Conservation (phyloP, 1,284 basidiomycete species). For the Trichosporon asahii region DNA sequence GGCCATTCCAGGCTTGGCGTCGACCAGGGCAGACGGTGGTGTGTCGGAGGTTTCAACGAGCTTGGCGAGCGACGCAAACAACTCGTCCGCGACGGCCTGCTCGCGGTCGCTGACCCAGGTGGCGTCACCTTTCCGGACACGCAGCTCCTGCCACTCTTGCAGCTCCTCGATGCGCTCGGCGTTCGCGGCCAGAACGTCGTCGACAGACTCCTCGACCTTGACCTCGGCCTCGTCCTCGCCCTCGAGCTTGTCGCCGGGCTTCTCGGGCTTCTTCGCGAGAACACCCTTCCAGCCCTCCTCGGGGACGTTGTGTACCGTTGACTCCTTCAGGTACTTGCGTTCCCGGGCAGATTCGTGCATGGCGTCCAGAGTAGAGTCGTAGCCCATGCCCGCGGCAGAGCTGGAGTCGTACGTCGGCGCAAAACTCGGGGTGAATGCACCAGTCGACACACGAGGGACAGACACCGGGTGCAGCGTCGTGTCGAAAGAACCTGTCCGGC, state of each 20-base stretch:
- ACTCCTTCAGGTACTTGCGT: conserved; percentile 10
- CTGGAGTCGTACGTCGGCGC: conserved; percentile 43
- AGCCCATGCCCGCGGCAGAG: conserved; percentile 32
- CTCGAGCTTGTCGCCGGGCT: conserved; percentile 9
- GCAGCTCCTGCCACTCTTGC: conserved; percentile 39
- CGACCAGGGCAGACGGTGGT: conserved; percentile 17
- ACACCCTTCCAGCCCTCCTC: conserved; percentile 18
- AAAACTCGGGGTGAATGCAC: conserved; percentile 36
- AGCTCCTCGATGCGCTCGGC: conserved; percentile 37
- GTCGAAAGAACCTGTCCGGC: conserved; percentile 11
- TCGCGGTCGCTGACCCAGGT: conserved; percentile 33
- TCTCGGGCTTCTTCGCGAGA: conserved; percentile 21
- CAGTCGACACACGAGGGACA: background rate
- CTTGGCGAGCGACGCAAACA: conserved; percentile 33
- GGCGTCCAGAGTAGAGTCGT: conserved; percentile 34
- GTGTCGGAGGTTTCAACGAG: conserved; percentile 24
- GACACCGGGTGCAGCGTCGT: conserved; percentile 12
- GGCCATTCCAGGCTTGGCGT: conserved; percentile 30
- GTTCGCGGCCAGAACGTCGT: conserved; percentile 36
- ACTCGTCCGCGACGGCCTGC: conserved; percentile 35
- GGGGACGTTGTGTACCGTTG: background rate
- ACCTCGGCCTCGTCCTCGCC: conserved; percentile 13
- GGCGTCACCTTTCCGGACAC: conserved; percentile 30
- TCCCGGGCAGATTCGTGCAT: conserved; percentile 42
- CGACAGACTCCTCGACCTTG: conserved; percentile 23